A percentile compares a stretch with the other conserved stretches of the same genome.
phyloP scores from a whole-genome alignment of 345 rosid species.

The Excoecaria cochinchinensis region DNA sequence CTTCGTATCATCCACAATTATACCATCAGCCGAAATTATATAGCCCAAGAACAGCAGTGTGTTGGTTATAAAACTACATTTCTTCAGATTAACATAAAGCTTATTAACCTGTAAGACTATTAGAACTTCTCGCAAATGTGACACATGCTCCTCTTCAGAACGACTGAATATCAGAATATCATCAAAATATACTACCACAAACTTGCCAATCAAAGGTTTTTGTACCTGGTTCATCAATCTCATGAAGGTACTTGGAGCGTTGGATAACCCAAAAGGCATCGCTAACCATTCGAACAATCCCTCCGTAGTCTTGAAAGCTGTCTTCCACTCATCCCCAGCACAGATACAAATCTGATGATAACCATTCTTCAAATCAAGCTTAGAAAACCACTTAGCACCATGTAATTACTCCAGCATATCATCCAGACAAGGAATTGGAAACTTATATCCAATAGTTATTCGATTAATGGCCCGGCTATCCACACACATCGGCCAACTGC shows the following conservation, averaged over 20 bases:
- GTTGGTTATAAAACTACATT: background rate
- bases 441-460: too few species aligned
- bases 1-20: background rate
- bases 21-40: background rate
- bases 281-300: too few species aligned
- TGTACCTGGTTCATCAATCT: too few species aligned
- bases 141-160: background rate
- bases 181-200: too few species aligned
- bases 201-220: too few species aligned
- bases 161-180: background rate
- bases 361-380: background rate
- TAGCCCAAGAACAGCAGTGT: background rate
- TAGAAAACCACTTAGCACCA: background rate
- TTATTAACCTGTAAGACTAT: background rate
- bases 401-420: background rate
- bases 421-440: background rate
- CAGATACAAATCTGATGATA: background rate
- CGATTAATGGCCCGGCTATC: background rate
- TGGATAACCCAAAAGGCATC: too few species aligned
- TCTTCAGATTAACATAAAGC: too few species aligned
- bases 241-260: too few species aligned
- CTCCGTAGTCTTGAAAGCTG: too few species aligned
- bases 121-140: background rate
- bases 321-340: background rate
- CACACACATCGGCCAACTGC: background rate